Base-by-base conservation (phyloP, 2,329 filamentous ascomycete genomes). In the Rhinocladiella mackenziei region DNA sequence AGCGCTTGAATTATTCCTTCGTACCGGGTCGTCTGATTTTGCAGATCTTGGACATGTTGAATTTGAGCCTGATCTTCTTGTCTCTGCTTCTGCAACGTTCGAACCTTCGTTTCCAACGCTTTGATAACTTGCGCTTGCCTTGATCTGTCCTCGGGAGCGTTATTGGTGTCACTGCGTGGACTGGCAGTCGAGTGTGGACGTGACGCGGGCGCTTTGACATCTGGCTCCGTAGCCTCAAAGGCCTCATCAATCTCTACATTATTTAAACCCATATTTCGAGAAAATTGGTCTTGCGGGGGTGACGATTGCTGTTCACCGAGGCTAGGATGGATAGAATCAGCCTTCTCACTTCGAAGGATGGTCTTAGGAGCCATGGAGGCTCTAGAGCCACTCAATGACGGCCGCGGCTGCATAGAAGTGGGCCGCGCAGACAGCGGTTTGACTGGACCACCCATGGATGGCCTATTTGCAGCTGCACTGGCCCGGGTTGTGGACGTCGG, bases 1-100 rank as follows among this genome's bases (percentile, higher is more conserved):
- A 98, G 70, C 58, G 94, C 96, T 60, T 94, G 85, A 36, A 96
- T 89, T 53, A 97, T 88, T 4, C 67, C 74, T 62, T 94, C 86
- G 51, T 85, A 69, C 37, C 69, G 68, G 46, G 70, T 66, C 19
- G 66, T 65, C 33, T 73, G 65, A 13, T 78, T 74, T 60, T 89
- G 82, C 11, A 89, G 67, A 54, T 83, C 81, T 44, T 94, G 86
- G 35, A 95, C 65, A 9, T 75, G 77, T 60, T 91, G 89, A 39
- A 95, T 65, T 60, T 87, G 86, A 56, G 96, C 89, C 14, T 88
- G 78, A 59, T 95, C 88, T 52, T 97, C 91, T 9, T 77, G 62
- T 44, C 88, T 75, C 64, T 95, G 94, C 57, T 91, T 86, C 63
- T 98, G 89, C 57, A 97, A 73, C 3, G 96, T 75, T 41, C 84